phyloP scores from a whole-genome alignment of 1,139 yeast species.

The Suhomyces terraborum region DNA sequence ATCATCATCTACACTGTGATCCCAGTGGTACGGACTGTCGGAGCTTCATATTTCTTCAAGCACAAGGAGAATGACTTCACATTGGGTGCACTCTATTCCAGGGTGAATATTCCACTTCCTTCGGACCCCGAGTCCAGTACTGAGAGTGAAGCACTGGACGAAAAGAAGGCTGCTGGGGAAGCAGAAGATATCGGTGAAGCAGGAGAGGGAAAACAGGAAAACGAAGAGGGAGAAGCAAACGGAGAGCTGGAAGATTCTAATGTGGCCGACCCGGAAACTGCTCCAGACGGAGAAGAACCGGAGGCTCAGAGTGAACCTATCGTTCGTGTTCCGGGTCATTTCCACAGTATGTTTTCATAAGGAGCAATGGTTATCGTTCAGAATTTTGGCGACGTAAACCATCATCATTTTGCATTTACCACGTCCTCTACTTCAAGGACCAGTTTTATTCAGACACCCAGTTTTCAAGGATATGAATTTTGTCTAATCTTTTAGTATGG shows the following conservation, averaged over 20 bases:
- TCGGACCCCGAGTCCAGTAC: slow-evolving; percentile 6
- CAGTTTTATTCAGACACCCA: too few species aligned
- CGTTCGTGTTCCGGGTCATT: slow-evolving; percentile 11
- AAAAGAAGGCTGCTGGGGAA: neutral
- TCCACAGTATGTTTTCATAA: slow-evolving; percentile 7
- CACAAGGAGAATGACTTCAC: slow-evolving; percentile 14
- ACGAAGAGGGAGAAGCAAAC: neutral
- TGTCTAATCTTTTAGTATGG: too few species aligned
- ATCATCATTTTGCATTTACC: too few species aligned
- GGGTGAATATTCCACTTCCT: slow-evolving; percentile 8
- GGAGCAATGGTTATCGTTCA: too few species aligned
- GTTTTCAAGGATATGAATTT: too few species aligned
- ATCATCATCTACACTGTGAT: slow-evolving; percentile 11
- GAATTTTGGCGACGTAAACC: too few species aligned
- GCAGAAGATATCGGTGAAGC: neutral
- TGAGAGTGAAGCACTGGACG: slow-evolving; percentile 5
- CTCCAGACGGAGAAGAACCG: neutral
- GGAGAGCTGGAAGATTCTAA: neutral
- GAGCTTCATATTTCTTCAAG: slow-evolving; percentile 9
- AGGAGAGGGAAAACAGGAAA: neutral
- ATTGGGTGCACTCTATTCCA: slow-evolving; percentile 15
- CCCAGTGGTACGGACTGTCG: slow-evolving; percentile 11
- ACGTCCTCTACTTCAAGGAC: too few species aligned
- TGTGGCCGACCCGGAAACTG: too few species aligned
- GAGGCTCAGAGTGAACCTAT: neutral